Evolutionary conservation across 2,329 filamentous ascomycete genomes (phyloP).

Genomic region (Penicillium carneum): DNA sequence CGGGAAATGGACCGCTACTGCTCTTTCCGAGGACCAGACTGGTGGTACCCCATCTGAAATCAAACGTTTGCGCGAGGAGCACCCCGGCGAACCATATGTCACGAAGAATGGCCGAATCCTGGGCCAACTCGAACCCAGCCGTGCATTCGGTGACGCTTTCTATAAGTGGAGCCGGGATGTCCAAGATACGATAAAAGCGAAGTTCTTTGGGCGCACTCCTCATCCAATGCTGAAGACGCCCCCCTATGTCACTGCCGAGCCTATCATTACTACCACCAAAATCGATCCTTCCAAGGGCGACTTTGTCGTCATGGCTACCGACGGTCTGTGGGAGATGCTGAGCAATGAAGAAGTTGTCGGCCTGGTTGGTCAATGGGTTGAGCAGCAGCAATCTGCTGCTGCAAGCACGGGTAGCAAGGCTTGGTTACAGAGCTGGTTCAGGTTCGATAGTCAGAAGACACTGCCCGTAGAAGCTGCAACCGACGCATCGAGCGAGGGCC

Average conservation of each 20-base stretch:
- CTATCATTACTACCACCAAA: slow-evolving; percentile 89
- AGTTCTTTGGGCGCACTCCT: slow-evolving; percentile 85
- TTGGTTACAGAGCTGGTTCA: slow-evolving; percentile 76
- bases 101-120: slow-evolving; percentile 88
- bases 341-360: slow-evolving; percentile 98
- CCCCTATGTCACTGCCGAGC: slow-evolving; percentile 96
- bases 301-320: slow-evolving; percentile 94
- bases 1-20: slow-evolving; percentile 91
- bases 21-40: slow-evolving; percentile 91
- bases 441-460: slow-evolving; percentile 57
- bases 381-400: slow-evolving; percentile 65
- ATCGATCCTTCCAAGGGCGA: slow-evolving; percentile 88
- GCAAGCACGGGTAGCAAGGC: slow-evolving; percentile 56
- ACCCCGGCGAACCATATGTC: slow-evolving; percentile 88
- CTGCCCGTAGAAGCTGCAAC: slow-evolving; percentile 77
- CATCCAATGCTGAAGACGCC: slow-evolving; percentile 83
- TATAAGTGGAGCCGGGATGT: slow-evolving; percentile 95
- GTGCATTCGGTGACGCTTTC: slow-evolving; percentile 92
- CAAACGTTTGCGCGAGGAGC: slow-evolving; percentile 79
- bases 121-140: slow-evolving; percentile 87
- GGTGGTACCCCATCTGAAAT: slow-evolving; percentile 86
- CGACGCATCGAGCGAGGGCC: slow-evolving; percentile 66
- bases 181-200: slow-evolving; percentile 78
- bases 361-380: slow-evolving; percentile 94
- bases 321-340: slow-evolving; percentile 98